Base-by-base conservation (phyloP, 805 yeast genomes). In the Saturnispora quitensis region DNA sequence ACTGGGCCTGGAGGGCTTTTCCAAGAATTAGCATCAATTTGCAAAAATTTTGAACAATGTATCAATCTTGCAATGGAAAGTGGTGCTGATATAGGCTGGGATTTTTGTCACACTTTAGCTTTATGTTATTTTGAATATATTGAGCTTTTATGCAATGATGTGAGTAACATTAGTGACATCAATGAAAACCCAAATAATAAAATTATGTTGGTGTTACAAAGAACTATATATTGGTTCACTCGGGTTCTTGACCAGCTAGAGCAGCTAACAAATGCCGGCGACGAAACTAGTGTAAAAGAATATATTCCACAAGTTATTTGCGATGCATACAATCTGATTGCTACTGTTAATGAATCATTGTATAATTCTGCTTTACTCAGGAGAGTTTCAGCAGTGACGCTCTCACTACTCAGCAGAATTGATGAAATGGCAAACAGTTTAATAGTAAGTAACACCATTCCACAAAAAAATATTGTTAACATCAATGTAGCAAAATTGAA, bases 41-140 rank as follows among this genome's bases (percentile, higher is more conserved):
- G 73, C 13, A 51, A 52, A 20, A 66, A 70, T 12, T 80, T 73
- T 56, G 76, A 74, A 48, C 51, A 50, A 4, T 70, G 77, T 0
- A 54, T 74, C 13, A 58, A 60, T 4, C 53, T 60, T 3, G 62
- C 67, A 1, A 35, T 45, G 2, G 18, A 47, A 25, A 49, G 55
- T 3, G 43, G 49, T 15, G 42, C 35, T 17, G 15, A n/a, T 7
- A 46, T 58, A 18, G 70, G 74, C 3, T 62, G 68, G 62, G 83
- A 78, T 56, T 63, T 78, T 45, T 61, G 71, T 31, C 76, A 67
- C 60, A 78, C 78, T 55, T 62, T 73, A 10, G 77, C 73, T 0
- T 58, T 77, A 43, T 77, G 73, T 7, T 75, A 75, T 55, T 70
- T 72, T 31, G 81, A 77, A 55, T 67, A 68, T 9, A 62, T 77